Percentiles rank a stretch among this genome's conserved stretches.
Conservation (phyloP, 345 rosid species). For the Moricandia arvensis region DNA sequence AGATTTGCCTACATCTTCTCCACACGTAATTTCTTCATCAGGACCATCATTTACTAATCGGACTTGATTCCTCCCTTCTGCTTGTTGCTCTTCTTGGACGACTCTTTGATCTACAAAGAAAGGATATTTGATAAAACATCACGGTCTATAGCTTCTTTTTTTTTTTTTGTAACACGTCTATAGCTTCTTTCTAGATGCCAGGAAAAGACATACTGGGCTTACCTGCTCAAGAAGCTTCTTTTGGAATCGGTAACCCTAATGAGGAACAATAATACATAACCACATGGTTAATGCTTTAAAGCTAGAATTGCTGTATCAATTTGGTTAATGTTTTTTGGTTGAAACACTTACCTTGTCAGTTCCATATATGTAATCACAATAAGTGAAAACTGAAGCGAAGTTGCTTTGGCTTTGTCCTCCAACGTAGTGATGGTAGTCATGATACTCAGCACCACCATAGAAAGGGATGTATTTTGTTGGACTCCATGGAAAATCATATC, state of each 20-base stretch:
- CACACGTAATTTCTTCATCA: not conserved
- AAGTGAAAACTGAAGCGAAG: constrained; percentile 95
- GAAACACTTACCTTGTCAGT: constrained; percentile 69
- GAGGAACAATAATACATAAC: no score
- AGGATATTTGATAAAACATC: no score
- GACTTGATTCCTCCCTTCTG: no score
- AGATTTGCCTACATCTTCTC: constrained; percentile 25
- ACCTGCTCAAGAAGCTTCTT: no score
- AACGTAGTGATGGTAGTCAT: constrained; percentile 97
- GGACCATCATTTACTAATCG: no score
- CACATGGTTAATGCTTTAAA: constrained; percentile 13
- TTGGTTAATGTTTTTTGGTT: not conserved
- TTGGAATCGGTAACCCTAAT: no score
- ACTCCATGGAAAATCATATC: constrained; percentile 90
- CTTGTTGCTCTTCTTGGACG: no score
- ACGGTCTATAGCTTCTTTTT: no score
- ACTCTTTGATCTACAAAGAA: no score
- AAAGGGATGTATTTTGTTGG: constrained; percentile 87
- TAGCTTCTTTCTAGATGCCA: no score
- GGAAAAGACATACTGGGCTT: no score
- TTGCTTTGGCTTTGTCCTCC: constrained; percentile 99
- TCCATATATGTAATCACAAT: constrained; percentile 91
- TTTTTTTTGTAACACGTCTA: no score
- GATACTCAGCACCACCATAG: constrained; percentile 96
- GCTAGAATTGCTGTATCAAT: not conserved